Conservation (phyloP, 805 yeast species). For the Starmerella cellae region DNA sequence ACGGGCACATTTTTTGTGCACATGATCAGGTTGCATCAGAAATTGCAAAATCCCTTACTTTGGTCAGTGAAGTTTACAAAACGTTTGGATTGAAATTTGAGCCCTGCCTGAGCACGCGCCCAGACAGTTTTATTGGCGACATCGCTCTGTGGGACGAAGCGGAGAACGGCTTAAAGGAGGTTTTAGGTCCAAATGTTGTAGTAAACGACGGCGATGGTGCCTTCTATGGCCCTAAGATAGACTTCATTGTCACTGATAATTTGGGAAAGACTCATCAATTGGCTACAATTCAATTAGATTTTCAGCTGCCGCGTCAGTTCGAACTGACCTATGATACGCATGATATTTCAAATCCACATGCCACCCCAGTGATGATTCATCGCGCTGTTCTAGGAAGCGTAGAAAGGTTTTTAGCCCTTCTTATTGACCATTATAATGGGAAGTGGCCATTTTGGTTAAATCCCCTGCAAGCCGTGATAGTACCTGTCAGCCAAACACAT, state of each 20-base stretch:
- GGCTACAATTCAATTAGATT: conserved; percentile 90
- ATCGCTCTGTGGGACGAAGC: conserved; percentile 71
- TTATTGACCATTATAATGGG: conserved; percentile 81
- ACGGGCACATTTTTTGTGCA: conserved; percentile 90
- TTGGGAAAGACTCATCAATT: conserved; percentile 77
- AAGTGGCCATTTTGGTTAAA: conserved; percentile 97
- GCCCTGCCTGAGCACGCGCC: conserved; percentile 73
- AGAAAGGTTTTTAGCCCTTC: conserved; percentile 80
- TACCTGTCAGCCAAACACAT: conserved; percentile 58
- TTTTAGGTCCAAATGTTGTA: conserved; percentile 50
- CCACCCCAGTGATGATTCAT: conserved; percentile 86
- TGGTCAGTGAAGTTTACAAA: conserved; percentile 62
- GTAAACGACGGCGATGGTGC: conserved; percentile 92
- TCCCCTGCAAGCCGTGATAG: conserved; percentile 75
- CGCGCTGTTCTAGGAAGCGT: conserved; percentile 91
- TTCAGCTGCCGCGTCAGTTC: conserved; percentile 82
- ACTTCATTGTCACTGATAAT: conserved; percentile 67
- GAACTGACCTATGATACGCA: conserved; percentile 47
- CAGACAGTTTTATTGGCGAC: conserved; percentile 66
- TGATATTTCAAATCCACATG: conserved; percentile 29
- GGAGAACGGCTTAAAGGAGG: conserved; percentile 49
- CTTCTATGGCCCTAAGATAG: conserved; percentile 61
- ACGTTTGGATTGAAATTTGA: conserved; percentile 53
- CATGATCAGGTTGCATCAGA: conserved; percentile 63
- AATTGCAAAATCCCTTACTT: conserved; percentile 53